Evolutionary conservation across 164 flowering plant genomes (phyloP), one percentile per base, ranked within the genome.

Genomic region (Amborella trichopoda): DNA sequence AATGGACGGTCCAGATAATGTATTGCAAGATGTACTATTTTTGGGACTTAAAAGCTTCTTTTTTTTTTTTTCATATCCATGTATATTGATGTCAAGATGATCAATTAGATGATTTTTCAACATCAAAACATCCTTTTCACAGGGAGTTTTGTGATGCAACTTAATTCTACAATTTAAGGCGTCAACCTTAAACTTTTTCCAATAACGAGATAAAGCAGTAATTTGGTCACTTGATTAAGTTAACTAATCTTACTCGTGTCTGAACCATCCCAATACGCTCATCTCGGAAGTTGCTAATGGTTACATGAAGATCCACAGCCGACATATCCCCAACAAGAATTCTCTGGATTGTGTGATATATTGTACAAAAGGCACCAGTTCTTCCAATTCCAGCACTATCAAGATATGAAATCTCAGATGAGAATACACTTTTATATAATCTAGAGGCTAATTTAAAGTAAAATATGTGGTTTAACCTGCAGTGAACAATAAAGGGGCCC

Each of bases 381-480:
- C 99, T 77, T 34, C 99, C 99, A 56, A 88, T 83, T 46, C 96
- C 99, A 61, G 99, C 99, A 79, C 99, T 91, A 94, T 53, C 39
- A 23, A 51, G 50, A 30, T 44, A 37, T 44, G 2, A 6, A 43
- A 24, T 53, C 45, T 30, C 21, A 53, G 49, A 27, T 26, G 27
- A 32, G n/a, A 11, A 14, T 1, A 21, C 12, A 48, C 2, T 6
- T 20, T 1, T 17, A 2, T 44, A 26, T 28, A 50, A 45, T 17
- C 53, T 6, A 23, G 11, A 46, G 33, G 10, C 10, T 19, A 20
- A 14, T 32, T 17, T 26, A 54, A 2, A 20, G 13, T 41, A 24
- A 9, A 45, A 42, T 26, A 12, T 49, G 17, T 50, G 53, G 50
- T 9, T 25, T 36, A 68, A 91, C 99, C 99, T 93, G 99, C 99